Evolutionary conservation across 805 yeast species (phyloP).

Genomic region (Saccharomycopsis malanga): DNA sequence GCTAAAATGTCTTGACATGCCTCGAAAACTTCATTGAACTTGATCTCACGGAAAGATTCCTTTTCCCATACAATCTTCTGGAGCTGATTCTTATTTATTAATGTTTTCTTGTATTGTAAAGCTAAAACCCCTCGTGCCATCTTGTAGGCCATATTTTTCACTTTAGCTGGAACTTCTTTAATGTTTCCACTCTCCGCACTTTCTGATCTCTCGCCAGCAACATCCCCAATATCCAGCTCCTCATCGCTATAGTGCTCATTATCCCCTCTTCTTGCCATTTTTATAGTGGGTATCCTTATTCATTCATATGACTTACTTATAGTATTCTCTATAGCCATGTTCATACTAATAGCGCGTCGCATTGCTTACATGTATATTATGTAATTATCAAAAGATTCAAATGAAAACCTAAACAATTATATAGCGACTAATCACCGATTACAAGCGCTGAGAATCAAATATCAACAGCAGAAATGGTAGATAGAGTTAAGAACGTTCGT

Average conservation of each 20-base stretch:
- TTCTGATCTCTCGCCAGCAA: neutral
- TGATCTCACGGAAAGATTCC: conserved; percentile 13
- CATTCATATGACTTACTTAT: too few relatives aligned
- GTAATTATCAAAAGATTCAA: too few relatives aligned
- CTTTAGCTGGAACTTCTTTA: neutral
- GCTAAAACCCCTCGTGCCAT: conserved; percentile 21
- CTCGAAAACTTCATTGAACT: conserved; percentile 18
- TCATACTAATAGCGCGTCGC: too few relatives aligned
- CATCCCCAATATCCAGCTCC: too few relatives aligned
- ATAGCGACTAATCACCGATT: too few relatives aligned
- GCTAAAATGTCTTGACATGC: conserved; percentile 13
- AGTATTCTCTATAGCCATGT: too few relatives aligned
- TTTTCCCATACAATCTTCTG: conserved; percentile 19
- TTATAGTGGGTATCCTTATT: too few relatives aligned
- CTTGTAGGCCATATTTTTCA: conserved; percentile 17
- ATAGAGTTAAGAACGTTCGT: conserved; percentile 16
- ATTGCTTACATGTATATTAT: too few relatives aligned
- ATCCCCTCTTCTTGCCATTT: too few relatives aligned
- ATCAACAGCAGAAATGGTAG: conserved; percentile 19
- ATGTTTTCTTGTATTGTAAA: conserved; percentile 13
- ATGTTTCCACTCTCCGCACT: neutral
- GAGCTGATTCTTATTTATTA: conserved; percentile 15
- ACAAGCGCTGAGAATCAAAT: too few relatives aligned
- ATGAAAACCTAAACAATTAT: too few relatives aligned
- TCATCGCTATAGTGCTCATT: too few relatives aligned